Evolutionary conservation across 352 stramenopile species (phyloP), one percentile per base, ranked within the genome.

Genomic region (Plasmopara viticola): DNA sequence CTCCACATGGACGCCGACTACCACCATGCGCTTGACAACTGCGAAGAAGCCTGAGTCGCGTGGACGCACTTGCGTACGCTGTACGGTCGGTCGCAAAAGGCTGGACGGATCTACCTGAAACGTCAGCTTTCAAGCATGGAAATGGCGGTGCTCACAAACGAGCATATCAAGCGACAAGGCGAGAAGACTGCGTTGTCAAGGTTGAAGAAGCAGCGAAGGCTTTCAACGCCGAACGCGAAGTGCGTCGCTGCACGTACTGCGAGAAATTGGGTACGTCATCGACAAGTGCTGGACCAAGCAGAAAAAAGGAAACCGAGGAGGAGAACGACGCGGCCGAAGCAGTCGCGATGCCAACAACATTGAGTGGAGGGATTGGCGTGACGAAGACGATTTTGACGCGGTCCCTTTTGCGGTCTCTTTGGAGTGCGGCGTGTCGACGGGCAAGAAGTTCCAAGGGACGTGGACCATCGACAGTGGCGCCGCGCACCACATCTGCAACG

Each of bases 221-320:
- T 9, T 38, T 38, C 33, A 38, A 14, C 13, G 33, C 13, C 33
- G 33, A 38, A 4, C 13, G 33, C 9, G 20, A 25, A 25, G 20
- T 25, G 20, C 20, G 20, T 25, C 20, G 20, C 20, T 25, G 20
- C 20, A 25, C 20, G 20, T 25, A 25, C 20, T 25, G 20, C 20
- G 20, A 3, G 20, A 25, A 25, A 25, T 3, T 25, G 20, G 20
- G 20, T 3, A 25, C 20, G 20, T 25, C 20, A 25, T 25, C 3
- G 20, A 25, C 20, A 9, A 14, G 40, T 45, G 40, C 40, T 45
- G 40, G 40, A 45, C 40, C 40, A 45, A 45, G 18, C 40, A 45
- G 18, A 45, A 45, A 20, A 15, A 25, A 10, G 40, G 30, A 17
- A 45, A 45, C 40, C n/a, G 12, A 30, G 40, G 40, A 14, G 28